Conservation (phyloP, 805 yeast genomes). For the Metschnikowia similis region DNA sequence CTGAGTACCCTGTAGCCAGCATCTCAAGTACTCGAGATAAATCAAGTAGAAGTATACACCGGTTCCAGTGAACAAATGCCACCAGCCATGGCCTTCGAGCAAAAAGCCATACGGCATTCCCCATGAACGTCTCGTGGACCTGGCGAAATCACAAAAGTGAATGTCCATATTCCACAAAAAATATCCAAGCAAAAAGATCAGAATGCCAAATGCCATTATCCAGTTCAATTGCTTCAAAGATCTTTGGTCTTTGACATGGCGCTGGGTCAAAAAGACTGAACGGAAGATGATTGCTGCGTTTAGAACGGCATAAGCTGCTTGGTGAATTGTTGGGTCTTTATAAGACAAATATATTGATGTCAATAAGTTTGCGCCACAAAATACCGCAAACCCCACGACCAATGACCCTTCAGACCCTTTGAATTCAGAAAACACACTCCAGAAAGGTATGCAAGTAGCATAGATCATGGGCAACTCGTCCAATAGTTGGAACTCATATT, state of each 20-base stretch:
- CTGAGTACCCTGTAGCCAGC: slow-evolving; percentile 57
- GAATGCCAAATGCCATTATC: slow-evolving; percentile 57
- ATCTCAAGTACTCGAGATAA: slow-evolving; percentile 70
- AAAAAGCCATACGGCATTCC: slow-evolving; percentile 86
- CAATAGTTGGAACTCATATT: slow-evolving; percentile 82
- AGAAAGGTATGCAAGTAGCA: slow-evolving; percentile 92
- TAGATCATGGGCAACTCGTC: slow-evolving; percentile 98
- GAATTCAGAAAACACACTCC: slow-evolving; percentile 71
- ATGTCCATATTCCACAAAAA: slow-evolving; percentile 87
- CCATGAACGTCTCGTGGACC: slow-evolving; percentile 51
- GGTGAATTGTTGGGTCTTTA: slow-evolving; percentile 86
- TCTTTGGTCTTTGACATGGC: slow-evolving; percentile 47
- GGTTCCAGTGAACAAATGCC: slow-evolving; percentile 85
- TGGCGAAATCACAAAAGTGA: slow-evolving; percentile 63
- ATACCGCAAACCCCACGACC: slow-evolving; percentile 45
- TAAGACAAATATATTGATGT: slow-evolving; percentile 70
- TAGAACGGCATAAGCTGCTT: slow-evolving; percentile 73
- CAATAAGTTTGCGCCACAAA: slow-evolving; percentile 52
- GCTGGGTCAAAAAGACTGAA: slow-evolving; percentile 48
- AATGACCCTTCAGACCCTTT: slow-evolving; percentile 35
- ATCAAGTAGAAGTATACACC: slow-evolving; percentile 86
- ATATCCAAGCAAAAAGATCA: slow-evolving; percentile 68
- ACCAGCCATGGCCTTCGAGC: slow-evolving; percentile 95
- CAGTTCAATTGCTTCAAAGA: slow-evolving; percentile 48
- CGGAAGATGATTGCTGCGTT: slow-evolving; percentile 69